Conservation (phyloP, 352 stramenopile genomes). For the Phytophthora capsici region DNA sequence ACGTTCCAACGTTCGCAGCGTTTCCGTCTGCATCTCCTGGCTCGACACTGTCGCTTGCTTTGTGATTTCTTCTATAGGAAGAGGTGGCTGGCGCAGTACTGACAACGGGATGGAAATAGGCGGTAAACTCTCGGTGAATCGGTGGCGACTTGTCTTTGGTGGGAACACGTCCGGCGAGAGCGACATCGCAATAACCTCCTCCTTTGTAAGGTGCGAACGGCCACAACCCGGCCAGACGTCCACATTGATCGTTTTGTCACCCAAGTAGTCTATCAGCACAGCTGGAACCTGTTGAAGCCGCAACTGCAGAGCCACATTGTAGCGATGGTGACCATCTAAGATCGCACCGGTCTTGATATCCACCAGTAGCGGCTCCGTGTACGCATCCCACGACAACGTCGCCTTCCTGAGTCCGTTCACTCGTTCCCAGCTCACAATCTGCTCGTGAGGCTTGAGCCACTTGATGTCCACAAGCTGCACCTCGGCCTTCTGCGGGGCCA, state of each 20-base stretch:
- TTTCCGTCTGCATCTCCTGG: slow-evolving; percentile 19
- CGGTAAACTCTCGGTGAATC: slow-evolving; percentile 80
- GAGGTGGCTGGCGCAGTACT: slow-evolving; percentile 67
- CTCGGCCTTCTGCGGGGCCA: slow-evolving; percentile 74
- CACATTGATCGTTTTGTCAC: slow-evolving; percentile 74
- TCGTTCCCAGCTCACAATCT: slow-evolving; percentile 83
- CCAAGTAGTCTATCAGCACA: slow-evolving; percentile 84
- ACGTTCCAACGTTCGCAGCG: slow-evolving; percentile 27
- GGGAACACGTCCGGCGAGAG: slow-evolving; percentile 84
- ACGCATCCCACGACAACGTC: slow-evolving; percentile 83
- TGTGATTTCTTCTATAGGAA: slow-evolving; percentile 53
- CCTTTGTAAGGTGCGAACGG: slow-evolving; percentile 68
- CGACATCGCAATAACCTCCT: slow-evolving; percentile 86
- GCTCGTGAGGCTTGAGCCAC: slow-evolving; percentile 88
- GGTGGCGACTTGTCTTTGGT: slow-evolving; percentile 85
- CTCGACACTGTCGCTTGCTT: slow-evolving; percentile 15
- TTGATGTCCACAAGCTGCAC: slow-evolving; percentile 83
- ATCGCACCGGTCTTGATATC: slow-evolving; percentile 83
- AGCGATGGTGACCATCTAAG: slow-evolving; percentile 85
- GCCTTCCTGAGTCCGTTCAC: slow-evolving; percentile 81
- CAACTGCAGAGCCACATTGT: slow-evolving; percentile 79
- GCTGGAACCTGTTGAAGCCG: slow-evolving; percentile 74
- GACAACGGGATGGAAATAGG: slow-evolving; percentile 85
- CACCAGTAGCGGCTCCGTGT: slow-evolving; percentile 81
- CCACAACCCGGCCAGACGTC: slow-evolving; percentile 84